Evolutionary conservation across 2,329 filamentous ascomycete species (phyloP), one percentile per base, ranked within the genome.

Genomic region (Dactylellina sp.): DNA sequence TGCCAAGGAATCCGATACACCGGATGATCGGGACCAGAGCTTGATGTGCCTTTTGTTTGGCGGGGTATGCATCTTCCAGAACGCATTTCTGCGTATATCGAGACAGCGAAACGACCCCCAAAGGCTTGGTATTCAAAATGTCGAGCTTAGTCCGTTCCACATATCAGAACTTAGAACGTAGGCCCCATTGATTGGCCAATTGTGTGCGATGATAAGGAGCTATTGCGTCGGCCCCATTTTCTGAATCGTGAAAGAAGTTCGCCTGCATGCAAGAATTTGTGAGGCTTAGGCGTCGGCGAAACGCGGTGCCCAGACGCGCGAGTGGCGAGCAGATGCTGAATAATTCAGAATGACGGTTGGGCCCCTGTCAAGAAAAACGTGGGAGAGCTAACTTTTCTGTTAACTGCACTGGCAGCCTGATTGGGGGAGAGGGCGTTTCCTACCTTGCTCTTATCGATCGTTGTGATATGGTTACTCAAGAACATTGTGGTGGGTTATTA

Each of bases 301-400:
- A 47, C 44, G 44, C 44, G 44, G 44, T 47, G 44, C 44, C 44
- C 44, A 47, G 44, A 47, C n/a, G 14, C 44, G 20, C 44, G 44
- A 20, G 14, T 14, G 44, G 24, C n/a, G 6, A 22, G 24, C 16
- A 9, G 44, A 20, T 47, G 44, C 44, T 47, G 44, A 47, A 47
- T 47, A 22, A 47, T 22, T 20, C 18, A 24, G 14, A 22, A 4
- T 24, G 6, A 3, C 24, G 16, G 4, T 6, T 5, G 7, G 9
- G 14, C 44, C 44, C 44, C 18, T 47, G 44, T 47, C 44, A n/a
- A n/a, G n/a, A 42, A 24, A 47, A 47, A 47, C 44, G 44, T 47
- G 44, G 44, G 44, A 22, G 7, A n/a, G n/a, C n/a, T n/a, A n/a
- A n/a, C n/a, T n/a, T n/a, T n/a, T n/a, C 44, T 7, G 7, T 24